phyloP scores from a whole-genome alignment of 768 basidiomycete species.

The Suillus luteus region DNA sequence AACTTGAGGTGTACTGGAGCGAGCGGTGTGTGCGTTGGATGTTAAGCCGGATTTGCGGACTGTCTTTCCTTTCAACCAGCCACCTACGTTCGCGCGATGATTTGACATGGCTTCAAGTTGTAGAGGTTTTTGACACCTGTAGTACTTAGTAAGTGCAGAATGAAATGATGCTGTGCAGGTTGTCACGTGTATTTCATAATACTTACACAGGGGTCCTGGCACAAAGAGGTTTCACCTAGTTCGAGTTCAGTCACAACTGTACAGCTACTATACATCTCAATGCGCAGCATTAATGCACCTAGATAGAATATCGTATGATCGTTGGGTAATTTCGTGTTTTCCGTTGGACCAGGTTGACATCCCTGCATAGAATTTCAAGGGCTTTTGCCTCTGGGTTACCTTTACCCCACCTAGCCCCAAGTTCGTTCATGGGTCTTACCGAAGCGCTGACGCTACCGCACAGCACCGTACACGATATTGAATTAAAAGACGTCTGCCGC shows the following conservation, averaged over 20 bases:
- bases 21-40: conserved; percentile 46
- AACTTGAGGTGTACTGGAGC: conserved; percentile 66
- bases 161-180: not conserved
- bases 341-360: too few species aligned
- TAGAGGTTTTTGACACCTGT: not conserved
- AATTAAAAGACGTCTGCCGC: not conserved
- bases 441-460: not conserved
- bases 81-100: conserved; percentile 29
- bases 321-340: too few species aligned
- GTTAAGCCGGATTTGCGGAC: conserved; percentile 63
- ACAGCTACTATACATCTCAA: too few species aligned
- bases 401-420: too few species aligned
- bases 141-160: not conserved
- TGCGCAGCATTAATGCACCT: too few species aligned
- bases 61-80: conserved; percentile 76
- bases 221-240: not conserved
- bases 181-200: conserved; percentile 4
- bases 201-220: not conserved
- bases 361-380: too few species aligned
- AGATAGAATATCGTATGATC: too few species aligned
- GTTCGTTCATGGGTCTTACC: not conserved
- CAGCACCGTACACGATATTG: not conserved
- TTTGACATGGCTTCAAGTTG: conserved; percentile 33
- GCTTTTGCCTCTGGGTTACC: too few species aligned
- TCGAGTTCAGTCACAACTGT: too few species aligned